Evolutionary conservation across 2,329 filamentous ascomycete species (phyloP), one percentile per base, ranked within the genome.

Genomic region (Fusarium coicis): DNA sequence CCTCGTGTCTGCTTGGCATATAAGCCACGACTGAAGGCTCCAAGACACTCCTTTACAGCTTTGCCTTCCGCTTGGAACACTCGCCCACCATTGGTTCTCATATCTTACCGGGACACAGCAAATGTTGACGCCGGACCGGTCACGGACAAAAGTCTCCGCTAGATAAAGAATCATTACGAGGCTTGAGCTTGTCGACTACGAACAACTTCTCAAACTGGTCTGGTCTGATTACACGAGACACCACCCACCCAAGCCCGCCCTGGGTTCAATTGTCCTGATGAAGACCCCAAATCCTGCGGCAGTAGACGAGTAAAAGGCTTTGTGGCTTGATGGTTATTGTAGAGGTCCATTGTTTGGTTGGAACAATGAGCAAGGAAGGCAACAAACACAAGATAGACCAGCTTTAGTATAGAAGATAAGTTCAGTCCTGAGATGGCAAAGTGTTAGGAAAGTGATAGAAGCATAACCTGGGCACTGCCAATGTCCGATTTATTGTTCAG

Each of bases 391-490:
- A 7, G 26, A 26, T 26, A 26, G 26, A 26, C 26, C 5, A 26
- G 26, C 26, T 18, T 32, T 18, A 3, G 28, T 3, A n/a, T 12
- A 7, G 1, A 3, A 18, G 10, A 18, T 32, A 3, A 4, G 5
- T n/a, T n/a, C 14, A n/a, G 7, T 9, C 10, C n/a, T 10, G 28
- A 16, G 28, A n/a, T 14, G 4, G 10, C 3, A 9, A 7, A n/a
- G 4, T 7, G 1, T 0, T 2, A 49, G 3, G 2, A 9, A 12
- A 19, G 4, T 18, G 7, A 49, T 4, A n/a, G 15, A n/a, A 18
- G 4, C 3, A 12, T 3, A 3, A 1, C 4, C 5, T 18, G 28
- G 3, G 11, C 4, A n/a, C 10, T 3, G 12, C 5, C 7, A 32
- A 18, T n/a, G 0, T n/a, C 10, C 5, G 2, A 7, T 10, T 10